Conservation (phyloP, 441 rosid genomes). For the Hura crepitans region DNA sequence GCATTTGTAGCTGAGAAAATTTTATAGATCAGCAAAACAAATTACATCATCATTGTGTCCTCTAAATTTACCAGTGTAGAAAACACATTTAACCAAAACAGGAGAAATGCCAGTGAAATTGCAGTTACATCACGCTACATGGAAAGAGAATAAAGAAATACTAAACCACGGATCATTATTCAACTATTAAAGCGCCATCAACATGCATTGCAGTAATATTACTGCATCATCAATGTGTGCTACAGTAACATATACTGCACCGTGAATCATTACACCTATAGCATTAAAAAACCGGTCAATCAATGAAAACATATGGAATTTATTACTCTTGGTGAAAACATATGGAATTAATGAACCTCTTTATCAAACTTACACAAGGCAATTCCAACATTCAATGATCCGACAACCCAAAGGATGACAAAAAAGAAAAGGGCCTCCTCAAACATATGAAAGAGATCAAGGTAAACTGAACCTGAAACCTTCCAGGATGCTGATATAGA, state of each 20-base stretch:
- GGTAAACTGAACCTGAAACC: constrained; percentile 38
- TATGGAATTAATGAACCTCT: not conserved
- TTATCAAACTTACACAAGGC: not conserved
- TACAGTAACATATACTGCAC: too few relatives aligned
- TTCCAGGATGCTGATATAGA: constrained; percentile 28
- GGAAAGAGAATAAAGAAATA: too few relatives aligned
- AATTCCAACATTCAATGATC: not conserved
- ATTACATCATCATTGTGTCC: not conserved
- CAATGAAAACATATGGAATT: not conserved
- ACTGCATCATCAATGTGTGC: too few relatives aligned
- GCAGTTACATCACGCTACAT: not conserved
- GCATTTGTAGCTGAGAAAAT: not conserved
- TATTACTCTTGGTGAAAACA: not conserved
- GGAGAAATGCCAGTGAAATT: not conserved
- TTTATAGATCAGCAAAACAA: not conserved
- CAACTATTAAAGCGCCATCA: too few relatives aligned
- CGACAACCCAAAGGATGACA: not conserved
- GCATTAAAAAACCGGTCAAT: not conserved
- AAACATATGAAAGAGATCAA: constrained; percentile 3
- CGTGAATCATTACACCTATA: not conserved
- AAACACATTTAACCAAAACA: not conserved
- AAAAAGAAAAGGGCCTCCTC: not conserved
- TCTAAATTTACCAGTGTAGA: not conserved
- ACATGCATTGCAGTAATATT: too few relatives aligned
- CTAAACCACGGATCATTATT: too few relatives aligned